Percentiles rank a stretch among this genome's conserved stretches.
phyloP scores from a whole-genome alignment of 2,329 filamentous ascomycete genomes.

The Pseudogymnoascus sp. region DNA sequence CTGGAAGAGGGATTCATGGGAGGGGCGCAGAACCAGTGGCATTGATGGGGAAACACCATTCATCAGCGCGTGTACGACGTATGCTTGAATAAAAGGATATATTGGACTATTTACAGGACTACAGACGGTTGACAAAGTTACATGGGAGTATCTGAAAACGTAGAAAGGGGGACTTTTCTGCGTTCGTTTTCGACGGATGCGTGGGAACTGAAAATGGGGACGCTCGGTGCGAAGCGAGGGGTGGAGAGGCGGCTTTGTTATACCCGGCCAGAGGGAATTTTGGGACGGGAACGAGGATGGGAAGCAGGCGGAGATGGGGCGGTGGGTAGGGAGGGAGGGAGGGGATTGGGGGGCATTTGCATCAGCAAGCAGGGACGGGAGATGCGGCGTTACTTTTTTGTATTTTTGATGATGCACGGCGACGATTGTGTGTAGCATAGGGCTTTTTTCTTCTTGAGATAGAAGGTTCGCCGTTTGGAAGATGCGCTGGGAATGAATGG shows the following conservation, averaged over 20 bases:
- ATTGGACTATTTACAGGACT: constrained; percentile 4
- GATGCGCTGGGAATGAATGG: not conserved
- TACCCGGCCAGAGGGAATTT: not conserved
- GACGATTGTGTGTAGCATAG: not conserved
- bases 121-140: not conserved
- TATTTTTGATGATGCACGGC: not conserved
- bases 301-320: not conserved
- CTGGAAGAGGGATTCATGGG: constrained; percentile 84
- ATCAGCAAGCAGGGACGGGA: not conserved
- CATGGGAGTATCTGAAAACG: constrained; percentile 1
- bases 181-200: not conserved
- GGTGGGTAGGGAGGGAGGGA: not conserved
- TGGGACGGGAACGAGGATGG: not conserved
- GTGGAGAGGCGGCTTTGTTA: not conserved
- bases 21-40: constrained; percentile 48
- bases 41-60: constrained; percentile 41
- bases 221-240: not conserved
- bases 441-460: constrained; percentile 1
- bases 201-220: not conserved
- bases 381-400: not conserved
- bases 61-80: constrained; percentile 1
- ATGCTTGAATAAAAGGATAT: constrained; percentile 5
- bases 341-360: not conserved
- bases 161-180: not conserved
- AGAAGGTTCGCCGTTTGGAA: constrained; percentile 4